Conservation (phyloP, 176 grass and related monocot genomes). For the Eremochloa ophiuroides region DNA sequence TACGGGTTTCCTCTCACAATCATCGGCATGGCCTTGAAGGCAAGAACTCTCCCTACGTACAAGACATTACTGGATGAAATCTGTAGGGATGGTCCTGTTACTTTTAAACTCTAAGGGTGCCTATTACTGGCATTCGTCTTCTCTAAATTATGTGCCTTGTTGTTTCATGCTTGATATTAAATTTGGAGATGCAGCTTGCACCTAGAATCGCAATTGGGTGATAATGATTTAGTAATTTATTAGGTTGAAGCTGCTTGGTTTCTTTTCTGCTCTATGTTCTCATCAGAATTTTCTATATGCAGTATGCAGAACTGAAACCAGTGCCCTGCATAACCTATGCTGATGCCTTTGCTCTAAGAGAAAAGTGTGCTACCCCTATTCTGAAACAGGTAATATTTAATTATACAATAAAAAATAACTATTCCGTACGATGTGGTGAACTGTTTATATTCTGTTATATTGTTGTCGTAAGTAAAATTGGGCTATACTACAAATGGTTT, state of each 20-base stretch:
- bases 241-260: conserved; percentile 6
- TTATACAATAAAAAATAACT: not conserved
- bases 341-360: conserved; percentile 80
- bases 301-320: conserved; percentile 97
- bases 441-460: not conserved
- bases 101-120: not conserved
- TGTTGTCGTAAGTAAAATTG: not conserved
- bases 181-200: not conserved
- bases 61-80: not conserved
- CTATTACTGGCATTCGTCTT: not conserved
- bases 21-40: conserved; percentile 99
- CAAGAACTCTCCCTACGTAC: conserved; percentile 14
- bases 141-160: not conserved
- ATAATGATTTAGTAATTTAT: not conserved
- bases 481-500: not conserved
- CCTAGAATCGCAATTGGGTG: not conserved
- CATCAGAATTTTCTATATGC: conserved; percentile 37
- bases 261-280: not conserved
- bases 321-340: conserved; percentile 86
- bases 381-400: conserved; percentile 65
- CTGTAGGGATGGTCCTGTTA: not conserved
- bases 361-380: conserved; percentile 90
- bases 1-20: conserved; percentile 95
- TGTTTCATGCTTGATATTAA: not conserved
- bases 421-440: not conserved